A percentile compares a stretch with the other conserved stretches of the same genome.
phyloP scores from a whole-genome alignment of 2,329 filamentous ascomycete species.

The Piedraia hortae region DNA sequence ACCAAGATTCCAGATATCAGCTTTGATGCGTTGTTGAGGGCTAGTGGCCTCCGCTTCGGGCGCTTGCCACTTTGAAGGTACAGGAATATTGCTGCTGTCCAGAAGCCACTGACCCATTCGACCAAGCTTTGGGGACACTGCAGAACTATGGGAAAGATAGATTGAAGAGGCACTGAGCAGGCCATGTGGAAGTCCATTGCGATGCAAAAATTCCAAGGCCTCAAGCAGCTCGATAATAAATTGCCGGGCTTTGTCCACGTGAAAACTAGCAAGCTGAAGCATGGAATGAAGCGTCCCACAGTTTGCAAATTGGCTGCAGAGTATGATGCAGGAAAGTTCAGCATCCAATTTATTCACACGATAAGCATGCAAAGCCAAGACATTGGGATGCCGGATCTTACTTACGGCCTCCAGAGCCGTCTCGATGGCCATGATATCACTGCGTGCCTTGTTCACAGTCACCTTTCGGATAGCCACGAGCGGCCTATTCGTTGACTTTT shows the following conservation, averaged over 20 bases:
- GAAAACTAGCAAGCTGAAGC: conserved; percentile 44
- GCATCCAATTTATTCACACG: conserved; percentile 7
- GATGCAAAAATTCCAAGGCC: conserved; percentile 65
- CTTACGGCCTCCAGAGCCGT: conserved; percentile 40
- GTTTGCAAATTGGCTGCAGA: conserved; percentile 9
- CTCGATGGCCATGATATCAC: conserved; percentile 9
- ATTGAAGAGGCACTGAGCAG: conserved; percentile 6
- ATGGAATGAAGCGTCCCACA: conserved; percentile 52
- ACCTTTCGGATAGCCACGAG: conserved; percentile 9
- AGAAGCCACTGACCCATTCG: conserved; percentile 2
- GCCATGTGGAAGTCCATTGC: conserved; percentile 48
- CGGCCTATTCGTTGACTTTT: conserved; percentile 2
- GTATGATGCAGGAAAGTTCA: conserved; percentile 5
- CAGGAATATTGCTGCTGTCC: conserved; percentile 46
- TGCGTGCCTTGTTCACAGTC: conserved; percentile 5
- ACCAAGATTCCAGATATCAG: conserved; percentile 87
- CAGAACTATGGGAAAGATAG: conserved; percentile 5
- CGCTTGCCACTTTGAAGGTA: conserved; percentile 6
- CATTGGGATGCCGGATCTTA: conserved; percentile 43
- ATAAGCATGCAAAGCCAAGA: conserved; percentile 54
- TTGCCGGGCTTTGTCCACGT: conserved; percentile 47
- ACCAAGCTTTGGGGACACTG: conserved; percentile 29
- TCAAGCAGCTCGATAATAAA: conserved; percentile 87
- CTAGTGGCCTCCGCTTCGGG: conserved; percentile 3
- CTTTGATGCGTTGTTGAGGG: conserved; percentile 30